Base-by-base conservation (phyloP, 306 rosid genomes). In the Trichosanthes cucumerina region DNA sequence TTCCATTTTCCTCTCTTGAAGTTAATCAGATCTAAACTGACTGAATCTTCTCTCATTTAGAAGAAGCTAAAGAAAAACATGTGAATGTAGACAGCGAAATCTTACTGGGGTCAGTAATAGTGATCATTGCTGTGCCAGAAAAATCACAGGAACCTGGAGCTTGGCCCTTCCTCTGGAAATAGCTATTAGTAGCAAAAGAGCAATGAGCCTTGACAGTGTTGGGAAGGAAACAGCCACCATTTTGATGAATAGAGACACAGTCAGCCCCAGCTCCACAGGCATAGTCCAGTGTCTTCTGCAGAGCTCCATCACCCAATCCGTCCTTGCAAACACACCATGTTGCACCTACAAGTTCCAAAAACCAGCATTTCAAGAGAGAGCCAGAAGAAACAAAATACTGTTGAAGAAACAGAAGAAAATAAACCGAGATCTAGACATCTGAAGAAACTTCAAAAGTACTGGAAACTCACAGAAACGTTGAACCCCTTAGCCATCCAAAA, bases 261-360 rank as follows among this genome's bases (percentile, higher is more conserved):
- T 93, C 98, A 71, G 95, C 98, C 6, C 98, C 98, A 31, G 94
- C 92, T 79, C 98, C 98, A 82, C 98, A 93, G 9, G 98, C 98
- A 63, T 86, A 93, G 85, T 93, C 98, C 57, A 93, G 26, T 0
- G 98, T 80, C 74, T 87, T 93, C 79, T 93, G 98, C 4, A 91
- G 83, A 9, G 79, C 33, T 4, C 83, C 4, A 19, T 91, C 96
- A 13, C 88, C 56, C 34, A 77, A 0, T 44, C 95, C 98, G 5
- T 81, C 89, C 73, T 88, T 93, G 90, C 98, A 93, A 3, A 91
- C 88, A 71, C 98, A 93, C 96, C 95, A 93, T 4, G 23, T 81
- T 0, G 90, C 97, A 84, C 87, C 97, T 92, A 38, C 9, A 12
- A 75, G 63, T 26, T 49, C 52, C 34, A 16, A 58, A 44, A 16